These are phyloP conservation scores for Rhynchospora pubera DNA, from an alignment of 176 grass and related monocot genomes.

Conservation along the genomic window DNA sequence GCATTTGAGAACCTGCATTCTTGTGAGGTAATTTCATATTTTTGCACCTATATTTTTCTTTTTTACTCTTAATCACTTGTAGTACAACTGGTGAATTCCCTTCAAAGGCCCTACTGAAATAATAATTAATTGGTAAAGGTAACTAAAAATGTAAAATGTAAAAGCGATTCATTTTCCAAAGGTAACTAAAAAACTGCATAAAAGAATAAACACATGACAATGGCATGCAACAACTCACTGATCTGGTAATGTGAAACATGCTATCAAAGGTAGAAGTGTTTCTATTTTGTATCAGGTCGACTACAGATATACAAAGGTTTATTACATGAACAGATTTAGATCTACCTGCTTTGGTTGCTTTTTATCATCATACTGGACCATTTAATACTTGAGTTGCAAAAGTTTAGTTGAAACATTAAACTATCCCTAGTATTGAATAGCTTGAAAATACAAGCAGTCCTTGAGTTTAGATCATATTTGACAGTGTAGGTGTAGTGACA, in stretches of 20 bases:
- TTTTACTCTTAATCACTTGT: background rate
- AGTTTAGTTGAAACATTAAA: background rate
- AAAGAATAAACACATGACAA: background rate
- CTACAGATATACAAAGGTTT: background rate
- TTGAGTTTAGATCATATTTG: too few species aligned
- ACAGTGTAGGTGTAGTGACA: too few species aligned
- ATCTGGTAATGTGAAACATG: background rate
- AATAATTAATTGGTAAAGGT: background rate
- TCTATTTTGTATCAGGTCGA: background rate
- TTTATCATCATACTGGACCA: background rate
- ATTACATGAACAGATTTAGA: background rate
- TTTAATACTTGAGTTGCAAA: background rate
- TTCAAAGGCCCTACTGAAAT: background rate
- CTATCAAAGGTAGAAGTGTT: background rate
- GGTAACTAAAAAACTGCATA: background rate
- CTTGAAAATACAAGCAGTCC: background rate
- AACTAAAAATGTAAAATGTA: too few species aligned
- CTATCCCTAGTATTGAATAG: background rate
- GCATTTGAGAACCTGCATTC: conserved; percentile 68
- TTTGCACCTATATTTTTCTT: background rate
- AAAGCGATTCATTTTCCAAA: background rate
- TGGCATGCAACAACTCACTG: background rate
- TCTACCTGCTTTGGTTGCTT: background rate
- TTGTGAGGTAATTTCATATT: conserved; percentile 55
- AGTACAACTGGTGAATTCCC: background rate